These are phyloP conservation scores for Xylaria sp. DNA, from an alignment of 2,329 filamentous ascomycete genomes.

Conservation along the genomic window DNA sequence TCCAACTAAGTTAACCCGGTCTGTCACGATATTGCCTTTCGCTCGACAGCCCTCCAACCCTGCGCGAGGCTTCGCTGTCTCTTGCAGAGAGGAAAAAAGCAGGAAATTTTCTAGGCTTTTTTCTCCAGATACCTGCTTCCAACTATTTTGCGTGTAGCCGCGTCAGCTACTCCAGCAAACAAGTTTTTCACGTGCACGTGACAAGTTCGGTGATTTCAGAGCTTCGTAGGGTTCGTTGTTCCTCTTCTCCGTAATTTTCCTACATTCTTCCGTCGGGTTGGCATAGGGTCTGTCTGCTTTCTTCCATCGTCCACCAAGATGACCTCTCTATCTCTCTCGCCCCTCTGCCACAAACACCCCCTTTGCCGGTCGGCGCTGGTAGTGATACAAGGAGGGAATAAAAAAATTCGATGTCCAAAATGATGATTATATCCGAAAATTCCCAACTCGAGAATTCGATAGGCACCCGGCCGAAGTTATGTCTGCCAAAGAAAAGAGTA, in stretches of 20 bases:
- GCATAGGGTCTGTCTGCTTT: slow-evolving; percentile 9
- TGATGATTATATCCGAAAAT: slow-evolving; percentile 36
- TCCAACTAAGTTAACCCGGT: slow-evolving; percentile 15
- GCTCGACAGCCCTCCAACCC: slow-evolving; percentile 22
- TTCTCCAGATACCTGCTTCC: neutral
- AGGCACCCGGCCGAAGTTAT: slow-evolving; percentile 30
- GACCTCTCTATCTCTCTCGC: slow-evolving; percentile 27
- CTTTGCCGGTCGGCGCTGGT: slow-evolving; percentile 31
- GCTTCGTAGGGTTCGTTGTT: slow-evolving; percentile 27
- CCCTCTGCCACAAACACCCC: slow-evolving; percentile 33
- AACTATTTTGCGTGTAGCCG: slow-evolving; percentile 19
- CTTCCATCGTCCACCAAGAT: slow-evolving; percentile 24
- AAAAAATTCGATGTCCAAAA: slow-evolving; percentile 31
- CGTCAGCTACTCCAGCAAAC: slow-evolving; percentile 21
- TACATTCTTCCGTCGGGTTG: slow-evolving; percentile 10
- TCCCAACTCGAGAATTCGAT: slow-evolving; percentile 28
- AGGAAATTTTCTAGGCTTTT: neutral
- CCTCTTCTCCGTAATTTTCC: slow-evolving; percentile 7
- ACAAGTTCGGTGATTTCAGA: slow-evolving; percentile 18
- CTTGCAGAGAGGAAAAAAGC: neutral
- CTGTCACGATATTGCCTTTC: slow-evolving; percentile 25
- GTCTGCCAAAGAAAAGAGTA: slow-evolving; percentile 31
- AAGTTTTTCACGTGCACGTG: slow-evolving; percentile 10
- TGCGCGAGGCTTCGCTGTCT: slow-evolving; percentile 3
- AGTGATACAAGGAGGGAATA: slow-evolving; percentile 35